Percentiles rank a stretch among this genome's conserved stretches.
Conservation (phyloP, 345 rosid species). For the Heritiera fomes region DNA sequence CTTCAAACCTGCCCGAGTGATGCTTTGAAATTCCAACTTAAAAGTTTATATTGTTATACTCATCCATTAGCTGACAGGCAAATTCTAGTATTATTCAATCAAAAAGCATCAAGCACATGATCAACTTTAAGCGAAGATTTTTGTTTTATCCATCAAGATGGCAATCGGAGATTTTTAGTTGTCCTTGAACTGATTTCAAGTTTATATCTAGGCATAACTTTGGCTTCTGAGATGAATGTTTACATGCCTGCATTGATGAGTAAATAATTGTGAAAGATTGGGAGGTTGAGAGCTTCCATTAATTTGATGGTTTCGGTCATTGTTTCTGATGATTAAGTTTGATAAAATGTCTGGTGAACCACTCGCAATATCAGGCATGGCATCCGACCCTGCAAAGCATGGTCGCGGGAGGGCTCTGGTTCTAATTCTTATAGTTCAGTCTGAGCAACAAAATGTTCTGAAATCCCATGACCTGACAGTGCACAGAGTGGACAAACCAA, state of each 20-base stretch:
- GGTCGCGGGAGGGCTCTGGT: not conserved
- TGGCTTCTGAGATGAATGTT: not conserved
- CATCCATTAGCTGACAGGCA: not conserved
- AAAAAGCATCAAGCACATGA: not conserved
- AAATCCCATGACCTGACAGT: constrained; percentile 20
- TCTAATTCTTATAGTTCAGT: not conserved
- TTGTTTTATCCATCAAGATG: not conserved
- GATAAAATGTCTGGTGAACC: not conserved
- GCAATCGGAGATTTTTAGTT: not conserved
- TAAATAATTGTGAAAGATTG: not conserved
- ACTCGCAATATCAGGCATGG: not conserved
- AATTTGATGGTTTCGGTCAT: not conserved
- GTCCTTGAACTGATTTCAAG: not conserved
- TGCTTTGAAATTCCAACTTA: not conserved
- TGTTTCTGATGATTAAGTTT: not conserved
- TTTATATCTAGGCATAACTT: not conserved
- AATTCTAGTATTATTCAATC: not conserved
- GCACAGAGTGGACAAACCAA: not conserved
- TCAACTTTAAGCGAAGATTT: not conserved
- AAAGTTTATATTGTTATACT: not conserved
- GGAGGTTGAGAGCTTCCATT: not conserved
- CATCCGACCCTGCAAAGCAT: not conserved
- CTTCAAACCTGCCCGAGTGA: constrained; percentile 15
- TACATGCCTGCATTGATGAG: not conserved
- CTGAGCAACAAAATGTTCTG: constrained; percentile 3